Percentiles rank a stretch among this genome's conserved stretches.
Conservation (phyloP, 2,329 filamentous ascomycete species). For the Colletotrichum chlorophyti region DNA sequence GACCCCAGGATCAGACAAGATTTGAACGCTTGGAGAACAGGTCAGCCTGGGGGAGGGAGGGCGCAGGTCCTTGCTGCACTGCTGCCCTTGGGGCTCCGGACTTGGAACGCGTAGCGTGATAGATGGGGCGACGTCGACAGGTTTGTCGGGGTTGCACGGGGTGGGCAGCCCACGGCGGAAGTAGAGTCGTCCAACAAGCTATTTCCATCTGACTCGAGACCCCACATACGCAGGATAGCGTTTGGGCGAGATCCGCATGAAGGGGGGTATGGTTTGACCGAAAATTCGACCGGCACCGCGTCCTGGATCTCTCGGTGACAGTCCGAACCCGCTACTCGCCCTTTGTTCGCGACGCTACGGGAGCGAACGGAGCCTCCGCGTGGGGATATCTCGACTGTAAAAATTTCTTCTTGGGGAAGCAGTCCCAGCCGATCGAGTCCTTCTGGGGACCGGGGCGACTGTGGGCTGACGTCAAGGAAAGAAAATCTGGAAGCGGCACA, state of each 20-base stretch:
- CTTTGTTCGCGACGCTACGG: neutral
- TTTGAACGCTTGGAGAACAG: conserved; percentile 2
- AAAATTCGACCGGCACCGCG: neutral
- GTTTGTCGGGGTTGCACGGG: no score
- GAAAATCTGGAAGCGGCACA: neutral
- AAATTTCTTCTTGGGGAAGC: neutral
- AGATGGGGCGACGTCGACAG: neutral
- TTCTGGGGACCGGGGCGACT: neutral
- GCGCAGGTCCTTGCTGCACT: neutral
- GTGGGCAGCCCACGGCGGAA: neutral
- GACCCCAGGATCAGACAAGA: conserved; percentile 20
- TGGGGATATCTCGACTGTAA: neutral
- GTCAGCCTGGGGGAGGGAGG: conserved; percentile 3
- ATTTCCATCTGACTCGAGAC: conserved; percentile 3
- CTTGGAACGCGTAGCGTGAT: neutral
- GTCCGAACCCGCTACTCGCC: neutral
- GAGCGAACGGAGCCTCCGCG: neutral
- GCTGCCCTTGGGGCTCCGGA: conserved; percentile 6
- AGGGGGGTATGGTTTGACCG: conserved; percentile 2
- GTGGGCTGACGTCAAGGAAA: neutral
- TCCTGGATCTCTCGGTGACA: conserved; percentile 5
- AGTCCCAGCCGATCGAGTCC: neutral
- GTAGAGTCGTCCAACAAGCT: neutral
- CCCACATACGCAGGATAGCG: conserved; percentile 1
- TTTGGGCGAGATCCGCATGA: neutral